Evolutionary conservation across 768 basidiomycete species (phyloP), one percentile per base, ranked within the genome.

Genomic region (Lentinula raphanica): DNA sequence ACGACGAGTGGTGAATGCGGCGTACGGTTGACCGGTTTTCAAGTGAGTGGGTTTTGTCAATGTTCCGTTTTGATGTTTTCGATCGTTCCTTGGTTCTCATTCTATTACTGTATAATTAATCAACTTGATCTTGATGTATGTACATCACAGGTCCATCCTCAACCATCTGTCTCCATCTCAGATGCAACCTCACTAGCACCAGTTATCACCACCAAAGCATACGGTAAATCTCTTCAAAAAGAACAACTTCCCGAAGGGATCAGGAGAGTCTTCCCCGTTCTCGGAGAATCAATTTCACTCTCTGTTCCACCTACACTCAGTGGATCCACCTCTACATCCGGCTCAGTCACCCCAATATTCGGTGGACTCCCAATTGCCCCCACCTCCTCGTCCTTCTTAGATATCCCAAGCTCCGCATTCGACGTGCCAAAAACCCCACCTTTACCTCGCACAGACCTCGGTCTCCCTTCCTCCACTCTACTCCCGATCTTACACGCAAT

Each of bases 21-120:
- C 0, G 60, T 98, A 3, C 73, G 92, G 38, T 70, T 98, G 49
- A 97, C 94, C 1, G 97, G 92, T 6, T 98, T 93, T 71, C 91
- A 94, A 78, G 96, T 94, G 62, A 44, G 54, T 54, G 80, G 1
- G 13, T 35, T 35, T 7, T 35, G 13, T 2, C 5, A 35, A 35
- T n/a, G n/a, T n/a, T n/a, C n/a, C n/a, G 13, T 13, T 35, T 13
- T 35, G 32, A n/a, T n/a, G 32, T 13, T 35, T 35, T 35, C 32
- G 32, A 13, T 35, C 32, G 5, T 35, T 35, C 32, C n/a, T n/a
- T n/a, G n/a, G n/a, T 35, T 35, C 32, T 36, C n/a, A 4, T 21
- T 25, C 44, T 35, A 19, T 35, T 13, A 8, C 13, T 35, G 32
- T n/a, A n/a, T n/a, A n/a, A n/a, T n/a, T n/a, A n/a, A n/a, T n/a